These are phyloP conservation scores for Candida labiduridarum DNA, from an alignment of 1,139 yeast species.

Conservation along the genomic window DNA sequence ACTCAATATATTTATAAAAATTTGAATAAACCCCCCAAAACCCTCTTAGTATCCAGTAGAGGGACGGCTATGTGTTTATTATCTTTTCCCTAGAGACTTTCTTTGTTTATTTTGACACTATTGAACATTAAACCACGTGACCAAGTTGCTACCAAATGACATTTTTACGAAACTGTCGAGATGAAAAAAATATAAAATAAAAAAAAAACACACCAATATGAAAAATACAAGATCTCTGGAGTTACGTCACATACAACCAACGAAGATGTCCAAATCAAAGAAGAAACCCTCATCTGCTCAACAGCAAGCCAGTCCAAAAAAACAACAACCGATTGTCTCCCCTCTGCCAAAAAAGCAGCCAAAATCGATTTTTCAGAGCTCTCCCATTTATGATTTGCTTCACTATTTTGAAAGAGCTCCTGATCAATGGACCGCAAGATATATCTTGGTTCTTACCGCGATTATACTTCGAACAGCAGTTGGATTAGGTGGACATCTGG, in stretches of 20 bases:
- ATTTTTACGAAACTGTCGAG: too few relatives aligned
- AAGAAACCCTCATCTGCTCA: constrained; percentile 6
- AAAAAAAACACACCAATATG: neutral
- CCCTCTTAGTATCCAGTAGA: too few relatives aligned
- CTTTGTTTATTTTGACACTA: too few relatives aligned
- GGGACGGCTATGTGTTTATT: too few relatives aligned
- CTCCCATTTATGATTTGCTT: constrained; percentile 45
- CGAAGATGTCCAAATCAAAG: constrained; percentile 14
- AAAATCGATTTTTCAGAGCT: constrained; percentile 24
- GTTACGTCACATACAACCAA: neutral
- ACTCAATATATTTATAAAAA: too few relatives aligned
- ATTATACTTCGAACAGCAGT: constrained; percentile 80
- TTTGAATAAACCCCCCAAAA: too few relatives aligned
- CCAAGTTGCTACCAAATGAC: too few relatives aligned
- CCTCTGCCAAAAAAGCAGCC: neutral
- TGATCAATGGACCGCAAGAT: constrained; percentile 88
- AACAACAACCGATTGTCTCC: neutral
- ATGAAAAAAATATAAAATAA: neutral
- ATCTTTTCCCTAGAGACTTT: too few relatives aligned
- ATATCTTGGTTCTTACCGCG: constrained; percentile 74
- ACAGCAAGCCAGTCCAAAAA: neutral
- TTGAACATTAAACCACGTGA: too few relatives aligned
- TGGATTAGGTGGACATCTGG: constrained; percentile 89
- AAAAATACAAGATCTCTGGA: neutral
- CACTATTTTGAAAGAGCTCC: constrained; percentile 58